Evolutionary conservation across 768 basidiomycete genomes (phyloP), one percentile per base, ranked within the genome.

Genomic region (Lentinula detonsa): DNA sequence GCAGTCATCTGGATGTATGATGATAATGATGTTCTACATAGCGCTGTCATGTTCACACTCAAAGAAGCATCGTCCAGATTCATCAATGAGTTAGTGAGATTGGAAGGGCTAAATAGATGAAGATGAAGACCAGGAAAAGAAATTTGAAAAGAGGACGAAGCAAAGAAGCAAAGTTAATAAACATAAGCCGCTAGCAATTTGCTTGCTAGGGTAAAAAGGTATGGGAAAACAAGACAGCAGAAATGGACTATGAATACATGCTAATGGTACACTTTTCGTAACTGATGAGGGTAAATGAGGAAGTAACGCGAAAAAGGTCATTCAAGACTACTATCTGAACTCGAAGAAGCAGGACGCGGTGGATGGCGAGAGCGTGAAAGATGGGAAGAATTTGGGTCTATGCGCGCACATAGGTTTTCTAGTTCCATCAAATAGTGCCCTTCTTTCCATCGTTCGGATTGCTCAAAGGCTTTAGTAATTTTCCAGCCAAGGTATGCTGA

Each of bases 381-480:
- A 34, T 31, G 40, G 35, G 49, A 55, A 28, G 43, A 42, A 39
- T 35, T 34, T 28, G 60, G 56, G 35, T 64, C 61, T 39, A 61
- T 37, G 9, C 57, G 62, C 5, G 59, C 64, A 31, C 58, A 57
- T 28, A 85, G 74, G 53, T 77, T 76, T 64, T 80, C 81, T 39
- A 86, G 75, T 71, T 87, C 86, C n/a, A 87, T 76, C 35, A 86
- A 72, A 67, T 72, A 82, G 52, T 76, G 69, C 5, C 81, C 81
- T 64, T 86, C 85, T 70, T 87, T 87, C 86, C 86, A 87, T 45
- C 75, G 74, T 70, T 87, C 86, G 2, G 81, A 71, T 42, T 67
- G 65, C 61, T 85, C 83, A 65, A 82, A 79, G 3, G 84, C 85
- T 37, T 79, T 79, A 5, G 84, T 70, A 53, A 87, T 85, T 69